Evolutionary conservation across 2,329 filamentous ascomycete species (phyloP).

Genomic region (Chaetomium sp.): DNA sequence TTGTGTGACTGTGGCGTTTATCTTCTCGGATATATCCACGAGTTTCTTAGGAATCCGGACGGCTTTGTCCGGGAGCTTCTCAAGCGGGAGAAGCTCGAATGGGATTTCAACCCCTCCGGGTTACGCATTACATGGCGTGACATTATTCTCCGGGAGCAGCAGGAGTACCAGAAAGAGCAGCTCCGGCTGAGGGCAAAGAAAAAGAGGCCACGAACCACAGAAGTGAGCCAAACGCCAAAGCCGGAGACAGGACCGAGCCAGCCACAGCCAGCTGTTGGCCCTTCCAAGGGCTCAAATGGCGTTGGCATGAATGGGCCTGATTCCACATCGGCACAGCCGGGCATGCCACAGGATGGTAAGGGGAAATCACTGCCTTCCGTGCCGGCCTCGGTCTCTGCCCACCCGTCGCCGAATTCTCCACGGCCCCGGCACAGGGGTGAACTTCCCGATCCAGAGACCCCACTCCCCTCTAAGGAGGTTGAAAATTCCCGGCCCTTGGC

Average conservation of each 20-base stretch:
- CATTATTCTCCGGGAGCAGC: conserved; percentile 57
- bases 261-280: no score
- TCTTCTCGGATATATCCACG: conserved; percentile 74
- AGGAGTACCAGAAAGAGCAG: conserved; percentile 44
- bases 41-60: conserved; percentile 71
- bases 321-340: no score
- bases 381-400: no score
- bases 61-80: conserved; percentile 62
- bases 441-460: no score
- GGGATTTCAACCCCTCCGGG: conserved; percentile 49
- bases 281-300: no score
- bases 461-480: no score
- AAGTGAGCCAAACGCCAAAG: conserved; percentile 6
- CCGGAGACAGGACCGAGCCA: conserved; percentile 16
- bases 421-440: no score
- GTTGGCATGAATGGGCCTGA: no score
- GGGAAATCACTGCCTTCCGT: no score
- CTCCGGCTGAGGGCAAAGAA: conserved; percentile 29
- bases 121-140: conserved; percentile 62
- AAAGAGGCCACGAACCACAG: conserved; percentile 14
- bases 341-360: no score
- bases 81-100: conserved; percentile 44
- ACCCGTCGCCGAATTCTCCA: no score
- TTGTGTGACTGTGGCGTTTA: conserved; percentile 86
- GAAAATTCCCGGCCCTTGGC: no score